These are phyloP conservation scores for Phytophthora pisi DNA, from an alignment of 352 stramenopile genomes.

Conservation along the genomic window DNA sequence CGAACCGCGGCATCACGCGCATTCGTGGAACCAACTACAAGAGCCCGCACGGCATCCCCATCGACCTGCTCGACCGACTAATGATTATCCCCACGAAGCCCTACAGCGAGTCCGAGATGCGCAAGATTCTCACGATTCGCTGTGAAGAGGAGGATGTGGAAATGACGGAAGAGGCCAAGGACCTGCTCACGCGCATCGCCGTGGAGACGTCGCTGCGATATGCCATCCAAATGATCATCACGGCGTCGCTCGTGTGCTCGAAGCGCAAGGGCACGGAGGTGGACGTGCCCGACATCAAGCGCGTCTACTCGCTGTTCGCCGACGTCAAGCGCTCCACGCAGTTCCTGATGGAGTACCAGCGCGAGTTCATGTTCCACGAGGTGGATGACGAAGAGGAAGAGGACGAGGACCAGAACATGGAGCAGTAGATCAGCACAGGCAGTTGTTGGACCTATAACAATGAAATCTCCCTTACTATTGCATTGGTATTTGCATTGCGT, in stretches of 20 bases:
- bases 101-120: constrained; percentile 96
- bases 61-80: constrained; percentile 98
- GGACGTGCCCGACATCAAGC: constrained; percentile 92
- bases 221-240: constrained; percentile 99
- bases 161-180: constrained; percentile 97
- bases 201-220: constrained; percentile 98
- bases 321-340: constrained; percentile 98
- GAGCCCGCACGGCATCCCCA: constrained; percentile 97
- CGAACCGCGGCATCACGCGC: constrained; percentile 98
- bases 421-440: constrained; percentile 28
- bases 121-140: constrained; percentile 96
- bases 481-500: constrained; percentile 27
- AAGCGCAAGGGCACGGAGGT: constrained; percentile 94
- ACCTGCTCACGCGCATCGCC: constrained; percentile 98
- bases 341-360: constrained; percentile 99
- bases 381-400: constrained; percentile 55
- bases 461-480: constrained; percentile 36
- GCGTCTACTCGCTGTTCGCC: constrained; percentile 97
- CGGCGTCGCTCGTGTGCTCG: constrained; percentile 93
- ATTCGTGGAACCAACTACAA: constrained; percentile 99
- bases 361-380: constrained; percentile 99
- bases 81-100: constrained; percentile 99
- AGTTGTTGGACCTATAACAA: constrained; percentile 39
- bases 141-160: constrained; percentile 99
- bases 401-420: constrained; percentile 37